These are phyloP conservation scores for Pseudogymnoascus sp. DNA, from an alignment of 2,329 filamentous ascomycete genomes.

Conservation along the genomic window DNA sequence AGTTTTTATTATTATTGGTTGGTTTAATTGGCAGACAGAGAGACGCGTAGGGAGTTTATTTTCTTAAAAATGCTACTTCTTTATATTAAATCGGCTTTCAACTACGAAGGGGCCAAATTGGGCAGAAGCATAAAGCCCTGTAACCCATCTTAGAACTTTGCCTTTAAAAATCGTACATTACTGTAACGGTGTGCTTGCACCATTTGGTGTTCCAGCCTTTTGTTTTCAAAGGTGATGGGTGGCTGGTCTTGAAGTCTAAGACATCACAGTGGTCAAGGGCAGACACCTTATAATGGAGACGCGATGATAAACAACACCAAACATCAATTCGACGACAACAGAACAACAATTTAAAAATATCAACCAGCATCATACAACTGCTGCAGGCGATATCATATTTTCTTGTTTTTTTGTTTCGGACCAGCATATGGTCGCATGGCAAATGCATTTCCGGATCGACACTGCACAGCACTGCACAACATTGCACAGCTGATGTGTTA, in stretches of 20 bases:
- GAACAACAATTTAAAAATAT: background rate
- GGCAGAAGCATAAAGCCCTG: background rate
- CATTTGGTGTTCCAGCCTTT: slow-evolving; percentile 15
- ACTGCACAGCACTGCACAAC: background rate
- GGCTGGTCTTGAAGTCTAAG: slow-evolving; percentile 5
- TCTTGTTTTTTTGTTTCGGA: background rate
- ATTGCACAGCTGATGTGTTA: background rate
- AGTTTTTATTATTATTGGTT: background rate
- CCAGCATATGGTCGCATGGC: background rate
- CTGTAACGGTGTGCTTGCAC: background rate
- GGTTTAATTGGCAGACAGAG: too few species aligned
- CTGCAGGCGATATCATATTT: background rate
- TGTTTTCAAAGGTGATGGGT: slow-evolving; percentile 13
- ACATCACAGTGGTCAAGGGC: background rate
- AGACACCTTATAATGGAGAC: background rate
- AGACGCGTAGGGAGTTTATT: background rate
- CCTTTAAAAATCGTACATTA: background rate
- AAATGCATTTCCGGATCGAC: background rate
- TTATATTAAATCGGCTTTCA: background rate
- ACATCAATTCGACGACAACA: background rate
- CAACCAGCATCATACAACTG: background rate
- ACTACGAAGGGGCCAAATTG: background rate
- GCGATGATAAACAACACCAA: slow-evolving; percentile 1
- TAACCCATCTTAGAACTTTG: background rate
- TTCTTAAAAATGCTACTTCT: background rate